These are phyloP conservation scores for Bodo saltans DNA, from an alignment of 78 protist species.

Conservation along the genomic window DNA sequence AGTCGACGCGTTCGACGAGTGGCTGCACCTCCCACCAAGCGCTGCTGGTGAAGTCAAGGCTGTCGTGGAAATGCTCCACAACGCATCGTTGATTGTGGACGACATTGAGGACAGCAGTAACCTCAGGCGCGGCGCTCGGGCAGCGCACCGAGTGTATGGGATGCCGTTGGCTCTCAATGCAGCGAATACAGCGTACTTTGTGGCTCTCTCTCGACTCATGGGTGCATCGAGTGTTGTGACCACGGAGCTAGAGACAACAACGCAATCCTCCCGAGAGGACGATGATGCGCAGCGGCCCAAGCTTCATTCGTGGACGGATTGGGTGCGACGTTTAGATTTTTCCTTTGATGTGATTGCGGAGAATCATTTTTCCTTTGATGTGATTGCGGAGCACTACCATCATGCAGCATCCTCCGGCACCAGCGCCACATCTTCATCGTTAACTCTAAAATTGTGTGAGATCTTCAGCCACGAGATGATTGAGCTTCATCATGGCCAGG, in stretches of 20 bases:
- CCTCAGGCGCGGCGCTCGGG: slow-evolving; percentile 80
- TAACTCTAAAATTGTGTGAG: not conserved
- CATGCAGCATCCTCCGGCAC: not conserved
- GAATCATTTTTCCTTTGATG: not conserved
- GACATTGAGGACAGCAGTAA: slow-evolving; percentile 87
- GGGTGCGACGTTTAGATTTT: too few species aligned
- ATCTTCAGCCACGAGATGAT: slow-evolving; percentile 60
- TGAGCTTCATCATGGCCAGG: slow-evolving; percentile 86
- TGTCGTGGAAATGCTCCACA: slow-evolving; percentile 68
- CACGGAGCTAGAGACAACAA: not conserved
- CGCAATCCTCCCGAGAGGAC: too few species aligned
- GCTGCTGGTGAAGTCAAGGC: slow-evolving; percentile 33
- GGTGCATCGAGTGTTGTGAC: too few species aligned
- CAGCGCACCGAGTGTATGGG: slow-evolving; percentile 77
- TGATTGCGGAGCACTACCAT: not conserved
- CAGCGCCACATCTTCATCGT: not conserved
- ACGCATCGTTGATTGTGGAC: slow-evolving; percentile 78
- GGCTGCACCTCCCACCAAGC: slow-evolving; percentile 60
- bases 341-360: not conserved
- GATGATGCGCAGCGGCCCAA: too few species aligned
- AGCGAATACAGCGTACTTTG: slow-evolving; percentile 88
- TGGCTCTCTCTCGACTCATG: slow-evolving; percentile 52
- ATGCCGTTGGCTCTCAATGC: slow-evolving; percentile 76
- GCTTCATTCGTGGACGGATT: too few species aligned
- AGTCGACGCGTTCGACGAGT: slow-evolving; percentile 73